phyloP scores from a whole-genome alignment of 192 early-diverging fungal species.

The Chytriomyces sp. region DNA sequence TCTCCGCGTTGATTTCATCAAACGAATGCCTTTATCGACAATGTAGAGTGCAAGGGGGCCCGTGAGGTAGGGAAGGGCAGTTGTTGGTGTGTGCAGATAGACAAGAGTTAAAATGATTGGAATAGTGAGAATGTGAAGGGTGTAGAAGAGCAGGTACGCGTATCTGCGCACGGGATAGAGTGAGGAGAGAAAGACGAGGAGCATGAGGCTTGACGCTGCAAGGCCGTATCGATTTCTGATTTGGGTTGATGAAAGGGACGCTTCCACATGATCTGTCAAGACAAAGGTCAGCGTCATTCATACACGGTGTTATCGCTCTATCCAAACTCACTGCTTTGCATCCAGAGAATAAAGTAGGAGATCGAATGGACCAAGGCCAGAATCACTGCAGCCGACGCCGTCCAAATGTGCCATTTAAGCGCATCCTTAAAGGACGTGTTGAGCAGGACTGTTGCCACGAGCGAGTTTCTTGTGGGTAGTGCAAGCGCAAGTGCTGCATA shows the following conservation, averaged over 20 bases:
- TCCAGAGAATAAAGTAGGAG: constrained; percentile 6
- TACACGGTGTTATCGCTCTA: background rate
- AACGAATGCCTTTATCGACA: constrained; percentile 10
- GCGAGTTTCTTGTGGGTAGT: background rate
- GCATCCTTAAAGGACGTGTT: background rate
- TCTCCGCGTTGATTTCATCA: constrained; percentile 5
- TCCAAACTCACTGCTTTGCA: constrained; percentile 1
- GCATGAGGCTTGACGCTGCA: constrained; percentile 47
- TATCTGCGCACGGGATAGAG: constrained; percentile 54
- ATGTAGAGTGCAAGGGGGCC: constrained; percentile 16
- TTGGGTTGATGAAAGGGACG: background rate
- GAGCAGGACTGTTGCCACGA: background rate
- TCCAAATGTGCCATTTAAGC: constrained; percentile 17
- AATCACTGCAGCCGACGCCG: constrained; percentile 1
- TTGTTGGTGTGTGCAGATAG: constrained; percentile 54
- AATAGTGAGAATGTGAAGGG: constrained; percentile 51
- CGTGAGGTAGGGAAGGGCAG: background rate
- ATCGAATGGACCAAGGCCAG: background rate
- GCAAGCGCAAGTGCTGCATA: background rate
- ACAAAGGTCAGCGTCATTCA: background rate
- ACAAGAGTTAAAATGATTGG: constrained; percentile 53
- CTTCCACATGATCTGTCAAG: background rate
- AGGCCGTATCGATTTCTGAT: constrained; percentile 48
- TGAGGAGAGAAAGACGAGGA: constrained; percentile 56
- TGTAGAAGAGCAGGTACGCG: constrained; percentile 53